Percentiles rank a stretch among this genome's conserved stretches.
These are phyloP conservation scores for Thermoascus crustaceus DNA, from an alignment of 2,329 filamentous ascomycete species.

Conservation along the genomic window DNA sequence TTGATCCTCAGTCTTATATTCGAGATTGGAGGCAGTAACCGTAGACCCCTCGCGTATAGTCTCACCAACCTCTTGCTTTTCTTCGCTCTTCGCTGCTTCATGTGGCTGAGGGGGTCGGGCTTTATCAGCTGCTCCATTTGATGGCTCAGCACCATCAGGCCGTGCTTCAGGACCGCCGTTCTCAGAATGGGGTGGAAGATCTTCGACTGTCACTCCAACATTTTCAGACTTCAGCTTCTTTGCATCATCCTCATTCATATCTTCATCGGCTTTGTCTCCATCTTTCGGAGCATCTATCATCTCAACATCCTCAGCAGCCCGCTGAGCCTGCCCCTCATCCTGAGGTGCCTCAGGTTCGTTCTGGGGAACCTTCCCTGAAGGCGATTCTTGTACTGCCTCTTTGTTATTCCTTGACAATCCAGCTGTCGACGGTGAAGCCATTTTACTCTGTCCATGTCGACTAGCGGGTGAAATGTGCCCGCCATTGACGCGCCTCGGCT, in stretches of 20 bases:
- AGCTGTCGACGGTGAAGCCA: constrained; percentile 9
- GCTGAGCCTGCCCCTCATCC: constrained; percentile 7
- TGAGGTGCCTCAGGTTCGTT: constrained; percentile 8
- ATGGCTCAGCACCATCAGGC: constrained; percentile 9
- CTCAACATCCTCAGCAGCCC: constrained; percentile 20
- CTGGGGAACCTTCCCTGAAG: constrained; percentile 4
- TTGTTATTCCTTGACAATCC: too few relatives aligned
- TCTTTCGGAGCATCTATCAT: constrained; percentile 23
- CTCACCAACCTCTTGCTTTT: neutral
- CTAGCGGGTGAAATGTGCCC: constrained; percentile 9
- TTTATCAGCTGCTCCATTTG: constrained; percentile 4
- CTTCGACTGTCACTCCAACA: constrained; percentile 23
- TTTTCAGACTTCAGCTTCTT: constrained; percentile 29
- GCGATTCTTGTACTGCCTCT: constrained; percentile 9
- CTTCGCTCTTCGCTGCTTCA: constrained; percentile 2
- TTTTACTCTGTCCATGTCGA: constrained; percentile 12
- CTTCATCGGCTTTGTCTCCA: constrained; percentile 6
- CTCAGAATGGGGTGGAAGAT: constrained; percentile 25
- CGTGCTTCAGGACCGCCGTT: constrained; percentile 10
- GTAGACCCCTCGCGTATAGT: neutral
- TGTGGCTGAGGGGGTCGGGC: constrained; percentile 6
- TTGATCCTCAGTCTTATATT: constrained; percentile 1
- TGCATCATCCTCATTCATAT: constrained; percentile 7
- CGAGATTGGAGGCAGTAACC: neutral
- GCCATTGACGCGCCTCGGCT: constrained; percentile 21